Evolutionary conservation across 257 asterid species (phyloP).

Genomic region (Lycium ferocissimum): DNA sequence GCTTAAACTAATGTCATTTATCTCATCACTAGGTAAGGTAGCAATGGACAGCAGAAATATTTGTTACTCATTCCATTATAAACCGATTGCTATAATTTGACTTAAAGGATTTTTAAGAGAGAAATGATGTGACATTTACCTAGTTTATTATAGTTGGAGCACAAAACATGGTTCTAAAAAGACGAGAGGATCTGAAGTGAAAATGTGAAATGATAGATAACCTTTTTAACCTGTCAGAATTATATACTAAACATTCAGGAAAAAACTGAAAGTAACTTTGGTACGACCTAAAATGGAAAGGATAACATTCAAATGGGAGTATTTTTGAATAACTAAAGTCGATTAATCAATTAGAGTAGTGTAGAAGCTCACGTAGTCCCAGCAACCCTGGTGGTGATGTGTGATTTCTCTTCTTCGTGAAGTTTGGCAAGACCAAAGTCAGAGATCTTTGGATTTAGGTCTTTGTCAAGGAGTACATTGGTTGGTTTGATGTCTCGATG

Average conservation of each 20-base stretch:
- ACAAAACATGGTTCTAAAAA: background rate
- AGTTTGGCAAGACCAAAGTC: constrained; percentile 78
- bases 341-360: background rate
- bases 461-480: constrained; percentile 63
- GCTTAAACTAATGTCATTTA: background rate
- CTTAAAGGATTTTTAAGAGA: background rate
- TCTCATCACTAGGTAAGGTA: background rate
- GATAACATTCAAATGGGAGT: background rate
- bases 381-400: constrained; percentile 67
- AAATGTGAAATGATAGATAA: background rate
- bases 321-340: constrained; percentile 9
- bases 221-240: background rate
- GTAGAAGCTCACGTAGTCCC: constrained; percentile 64
- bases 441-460: constrained; percentile 68
- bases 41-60: background rate
- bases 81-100: background rate
- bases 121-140: background rate
- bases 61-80: background rate
- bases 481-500: constrained; percentile 70
- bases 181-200: background rate
- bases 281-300: background rate
- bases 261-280: background rate
- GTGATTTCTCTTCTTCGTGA: constrained; percentile 61
- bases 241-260: background rate
- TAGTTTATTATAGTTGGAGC: background rate